Evolutionary conservation across 129 eudicot species (phyloP).

Genomic region (Chrysanthemum seticuspe): DNA sequence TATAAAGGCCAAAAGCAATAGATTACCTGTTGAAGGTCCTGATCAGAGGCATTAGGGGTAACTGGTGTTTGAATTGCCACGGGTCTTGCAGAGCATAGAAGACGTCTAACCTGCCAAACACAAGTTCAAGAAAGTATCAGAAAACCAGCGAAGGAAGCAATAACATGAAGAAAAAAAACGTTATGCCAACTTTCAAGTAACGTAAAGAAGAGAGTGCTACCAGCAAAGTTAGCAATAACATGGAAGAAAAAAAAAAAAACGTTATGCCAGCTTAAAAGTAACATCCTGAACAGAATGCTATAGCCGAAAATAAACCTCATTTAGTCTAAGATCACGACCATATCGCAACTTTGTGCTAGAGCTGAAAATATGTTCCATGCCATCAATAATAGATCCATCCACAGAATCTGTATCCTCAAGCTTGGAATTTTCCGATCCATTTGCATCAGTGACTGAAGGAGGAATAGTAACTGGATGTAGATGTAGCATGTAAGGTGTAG

Average conservation of each 20-base stretch:
- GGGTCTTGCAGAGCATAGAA: constrained; percentile 90
- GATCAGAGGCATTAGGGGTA: constrained; percentile 88
- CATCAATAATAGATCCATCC: constrained; percentile 83
- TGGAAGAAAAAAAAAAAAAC: not conserved
- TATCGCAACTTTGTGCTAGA: constrained; percentile 86
- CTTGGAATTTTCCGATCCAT: constrained; percentile 56
- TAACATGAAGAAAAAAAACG: not conserved
- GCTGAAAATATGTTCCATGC: constrained; percentile 95
- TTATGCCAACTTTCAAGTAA: constrained; percentile 4
- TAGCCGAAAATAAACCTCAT: constrained; percentile 60
- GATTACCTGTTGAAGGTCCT: constrained; percentile 90
- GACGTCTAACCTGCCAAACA: constrained; percentile 76
- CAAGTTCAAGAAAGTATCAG: constrained; percentile 17
- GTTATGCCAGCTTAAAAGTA: not conserved
- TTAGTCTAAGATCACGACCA: constrained; percentile 91
- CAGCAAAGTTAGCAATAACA: too few relatives aligned
- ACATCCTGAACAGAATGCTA: not conserved
- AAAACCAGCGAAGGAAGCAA: constrained; percentile 16
- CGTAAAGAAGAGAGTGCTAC: not conserved
- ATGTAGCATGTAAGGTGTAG: constrained; percentile 90
- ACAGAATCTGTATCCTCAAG: constrained; percentile 68
- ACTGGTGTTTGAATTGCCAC: constrained; percentile 85
- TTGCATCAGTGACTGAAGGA: constrained; percentile 72
- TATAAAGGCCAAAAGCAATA: constrained; percentile 14
- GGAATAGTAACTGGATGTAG: constrained; percentile 92